Conservation (phyloP, 805 yeast genomes). For the Kazachstania africana region DNA sequence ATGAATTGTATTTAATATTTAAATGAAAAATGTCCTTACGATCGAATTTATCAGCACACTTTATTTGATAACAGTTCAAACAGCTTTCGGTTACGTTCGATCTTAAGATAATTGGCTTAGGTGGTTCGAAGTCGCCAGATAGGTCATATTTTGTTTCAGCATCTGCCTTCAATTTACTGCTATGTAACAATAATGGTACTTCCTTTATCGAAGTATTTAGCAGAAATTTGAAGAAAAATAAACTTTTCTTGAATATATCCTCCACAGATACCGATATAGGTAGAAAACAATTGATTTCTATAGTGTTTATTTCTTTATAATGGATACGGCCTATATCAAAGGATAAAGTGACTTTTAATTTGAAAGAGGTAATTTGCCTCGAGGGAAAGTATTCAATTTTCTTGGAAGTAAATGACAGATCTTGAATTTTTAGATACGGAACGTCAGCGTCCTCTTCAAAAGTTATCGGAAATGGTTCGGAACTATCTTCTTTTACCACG, state of each 20-base stretch:
- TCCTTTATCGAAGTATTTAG: constrained; percentile 15
- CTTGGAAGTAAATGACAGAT: not conserved
- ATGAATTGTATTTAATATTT: constrained; percentile 13
- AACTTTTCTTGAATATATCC: constrained; percentile 19
- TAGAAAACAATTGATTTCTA: constrained; percentile 10
- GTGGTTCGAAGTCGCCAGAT: constrained; percentile 12
- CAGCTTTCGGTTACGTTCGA: constrained; percentile 15
- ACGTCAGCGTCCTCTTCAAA: too few species aligned
- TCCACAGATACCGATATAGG: constrained; percentile 25
- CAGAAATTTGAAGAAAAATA: constrained; percentile 21
- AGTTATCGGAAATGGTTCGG: not conserved
- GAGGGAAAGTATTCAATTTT: constrained; percentile 12
- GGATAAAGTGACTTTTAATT: too few species aligned
- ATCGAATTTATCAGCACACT: constrained; percentile 8
- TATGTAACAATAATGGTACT: constrained; percentile 17
- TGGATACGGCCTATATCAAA: too few species aligned
- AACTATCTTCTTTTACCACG: not conserved
- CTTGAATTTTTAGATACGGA: not conserved
- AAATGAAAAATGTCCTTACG: constrained; percentile 14
- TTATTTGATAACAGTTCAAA: constrained; percentile 17
- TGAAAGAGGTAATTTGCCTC: constrained; percentile 11
- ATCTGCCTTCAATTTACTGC: constrained; percentile 8
- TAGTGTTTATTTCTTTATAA: too few species aligned
- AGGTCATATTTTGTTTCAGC: constrained; percentile 7
- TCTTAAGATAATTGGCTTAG: constrained; percentile 9